Evolutionary conservation across 306 rosid genomes (phyloP).

Genomic region (Vicia sativa): DNA sequence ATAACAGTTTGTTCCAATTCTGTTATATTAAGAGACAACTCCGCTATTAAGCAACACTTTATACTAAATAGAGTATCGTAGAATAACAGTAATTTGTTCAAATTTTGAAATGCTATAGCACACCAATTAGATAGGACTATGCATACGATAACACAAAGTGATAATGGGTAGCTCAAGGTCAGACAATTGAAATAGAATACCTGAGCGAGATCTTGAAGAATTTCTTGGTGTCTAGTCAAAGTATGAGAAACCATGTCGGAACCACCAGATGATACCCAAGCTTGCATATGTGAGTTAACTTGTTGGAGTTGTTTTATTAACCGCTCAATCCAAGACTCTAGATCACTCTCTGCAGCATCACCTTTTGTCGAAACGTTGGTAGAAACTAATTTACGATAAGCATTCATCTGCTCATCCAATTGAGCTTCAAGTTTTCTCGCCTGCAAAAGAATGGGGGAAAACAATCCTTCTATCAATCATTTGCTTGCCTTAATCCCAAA

Average conservation of each 20-base stretch:
- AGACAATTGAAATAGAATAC: constrained; percentile 44
- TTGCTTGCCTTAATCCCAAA: constrained; percentile 15
- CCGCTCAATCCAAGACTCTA: constrained; percentile 79
- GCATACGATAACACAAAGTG: background rate
- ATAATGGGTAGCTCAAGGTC: constrained; percentile 9
- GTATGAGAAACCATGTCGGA: constrained; percentile 99
- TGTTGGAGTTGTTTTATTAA: constrained; percentile 87
- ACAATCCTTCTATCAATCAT: constrained; percentile 31
- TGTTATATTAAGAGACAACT: too few relatives aligned
- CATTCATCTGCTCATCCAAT: constrained; percentile 90
- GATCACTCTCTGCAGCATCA: constrained; percentile 64
- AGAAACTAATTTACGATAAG: constrained; percentile 83
- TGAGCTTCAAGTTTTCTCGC: constrained; percentile 97
- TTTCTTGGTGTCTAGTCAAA: constrained; percentile 95
- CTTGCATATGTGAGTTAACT: constrained; percentile 96
- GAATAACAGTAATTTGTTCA: too few relatives aligned
- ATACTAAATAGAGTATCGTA: too few relatives aligned
- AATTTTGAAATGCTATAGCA: too few relatives aligned
- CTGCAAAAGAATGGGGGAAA: constrained; percentile 47
- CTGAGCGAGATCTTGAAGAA: constrained; percentile 98
- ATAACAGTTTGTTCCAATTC: too few relatives aligned
- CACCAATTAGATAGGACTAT: too few relatives aligned
- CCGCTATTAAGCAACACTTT: too few relatives aligned
- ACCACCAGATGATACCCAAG: constrained; percentile 96
- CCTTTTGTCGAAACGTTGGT: constrained; percentile 69